Conservation (phyloP, 345 rosid genomes). For the Salix udensis region DNA sequence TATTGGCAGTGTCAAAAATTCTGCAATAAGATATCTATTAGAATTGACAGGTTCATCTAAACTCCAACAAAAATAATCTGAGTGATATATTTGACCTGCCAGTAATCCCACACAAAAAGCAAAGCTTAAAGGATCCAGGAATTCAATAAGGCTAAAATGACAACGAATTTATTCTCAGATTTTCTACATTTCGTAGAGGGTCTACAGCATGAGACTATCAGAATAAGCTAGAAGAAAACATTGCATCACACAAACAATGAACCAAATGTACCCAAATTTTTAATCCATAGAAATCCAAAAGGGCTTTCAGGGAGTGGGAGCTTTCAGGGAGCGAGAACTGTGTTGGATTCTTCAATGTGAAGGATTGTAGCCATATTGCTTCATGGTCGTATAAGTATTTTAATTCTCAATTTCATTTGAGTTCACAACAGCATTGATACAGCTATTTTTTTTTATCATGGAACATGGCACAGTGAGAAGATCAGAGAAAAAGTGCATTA, state of each 20-base stretch:
- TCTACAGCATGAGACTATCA: background rate
- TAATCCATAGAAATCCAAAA: background rate
- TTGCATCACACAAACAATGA: background rate
- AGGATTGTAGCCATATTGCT: background rate
- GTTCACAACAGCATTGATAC: too few species aligned
- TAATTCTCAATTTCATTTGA: too few species aligned
- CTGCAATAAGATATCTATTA: constrained; percentile 32
- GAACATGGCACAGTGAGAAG: too few species aligned
- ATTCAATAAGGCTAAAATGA: background rate
- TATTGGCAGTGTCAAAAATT: constrained; percentile 66
- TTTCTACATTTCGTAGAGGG: background rate
- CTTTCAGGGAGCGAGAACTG: background rate
- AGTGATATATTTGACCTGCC: background rate
- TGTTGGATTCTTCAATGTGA: background rate
- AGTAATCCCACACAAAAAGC: background rate
- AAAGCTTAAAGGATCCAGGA: background rate
- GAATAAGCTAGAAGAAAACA: background rate
- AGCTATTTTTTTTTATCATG: too few species aligned
- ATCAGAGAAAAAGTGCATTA: too few species aligned
- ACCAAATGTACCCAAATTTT: background rate
- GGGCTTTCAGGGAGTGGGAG: background rate
- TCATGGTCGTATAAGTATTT: background rate
- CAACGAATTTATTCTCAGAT: background rate
- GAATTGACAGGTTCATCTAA: background rate
- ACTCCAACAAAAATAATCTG: background rate